Conservation (phyloP, 176 grass and related monocot genomes). For the Pontederia crassipes region DNA sequence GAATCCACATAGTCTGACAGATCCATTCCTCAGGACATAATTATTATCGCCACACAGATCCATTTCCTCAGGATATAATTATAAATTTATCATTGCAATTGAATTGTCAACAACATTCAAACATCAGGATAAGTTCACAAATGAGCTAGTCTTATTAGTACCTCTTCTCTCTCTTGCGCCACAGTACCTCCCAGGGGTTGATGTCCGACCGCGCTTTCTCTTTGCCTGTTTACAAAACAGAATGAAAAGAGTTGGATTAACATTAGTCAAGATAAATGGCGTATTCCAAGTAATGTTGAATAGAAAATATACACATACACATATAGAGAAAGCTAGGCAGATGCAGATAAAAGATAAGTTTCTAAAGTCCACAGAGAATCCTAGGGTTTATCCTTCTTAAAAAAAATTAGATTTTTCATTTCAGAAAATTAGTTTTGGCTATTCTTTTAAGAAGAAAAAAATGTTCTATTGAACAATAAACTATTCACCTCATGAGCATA, state of each 20-base stretch:
- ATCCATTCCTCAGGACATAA: too few species aligned
- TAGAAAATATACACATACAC: too few species aligned
- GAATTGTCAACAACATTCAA: not conserved
- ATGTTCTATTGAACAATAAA: not conserved
- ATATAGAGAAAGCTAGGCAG: too few species aligned
- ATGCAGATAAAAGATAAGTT: too few species aligned
- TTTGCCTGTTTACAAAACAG: conserved; percentile 54
- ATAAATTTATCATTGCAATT: too few species aligned
- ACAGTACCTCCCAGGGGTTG: conserved; percentile 83
- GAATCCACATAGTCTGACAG: too few species aligned
- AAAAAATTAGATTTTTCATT: not conserved
- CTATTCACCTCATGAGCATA: too few species aligned
- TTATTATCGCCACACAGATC: too few species aligned
- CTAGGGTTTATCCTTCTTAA: too few species aligned
- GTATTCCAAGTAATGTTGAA: too few species aligned
- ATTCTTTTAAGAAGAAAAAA: not conserved
- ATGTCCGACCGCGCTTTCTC: conserved; percentile 79
- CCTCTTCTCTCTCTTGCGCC: conserved; percentile 46
- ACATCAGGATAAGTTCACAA: not conserved
- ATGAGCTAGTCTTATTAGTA: conserved; percentile 18
- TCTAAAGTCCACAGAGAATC: not conserved
- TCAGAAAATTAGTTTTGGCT: not conserved
- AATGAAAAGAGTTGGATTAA: not conserved
- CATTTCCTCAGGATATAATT: too few species aligned
- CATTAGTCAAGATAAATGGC: too few species aligned